Evolutionary conservation across 371 early-diverging fungal species (phyloP), one percentile per base, ranked within the genome.

Genomic region (Mortierella sp.): DNA sequence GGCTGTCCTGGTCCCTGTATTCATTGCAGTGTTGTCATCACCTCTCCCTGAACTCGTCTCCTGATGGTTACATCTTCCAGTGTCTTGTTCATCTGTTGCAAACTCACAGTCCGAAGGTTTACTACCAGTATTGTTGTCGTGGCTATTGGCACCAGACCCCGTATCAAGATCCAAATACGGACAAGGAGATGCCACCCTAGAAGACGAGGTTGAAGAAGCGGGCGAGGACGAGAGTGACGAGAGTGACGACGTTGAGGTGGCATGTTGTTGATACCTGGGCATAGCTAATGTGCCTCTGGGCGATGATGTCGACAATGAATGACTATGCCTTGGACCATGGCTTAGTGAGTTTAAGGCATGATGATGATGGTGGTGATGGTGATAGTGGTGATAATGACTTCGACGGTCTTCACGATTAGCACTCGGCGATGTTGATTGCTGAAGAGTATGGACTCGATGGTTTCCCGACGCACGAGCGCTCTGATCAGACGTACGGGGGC

Each of bases 161-260:
- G 60, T 43, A 0, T 41, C 34, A 3, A 39, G 13, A 10, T 56
- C 57, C 2, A 34, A 34, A 34, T 34, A 10, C 34, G 55, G 49
- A 7, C 41, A 21, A 19, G 65, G 71, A 7, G 71, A 71, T 0
- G 53, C 52, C 23, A 64, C 51, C 18, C 71, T 34, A 3, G 72
- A 72, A 3, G 72, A 61, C 7, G 66, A 45, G 1, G 47, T 14
- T 16, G 72, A 72, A 3, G 71, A 60, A 1, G 19, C 31, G 1
- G 65, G 55, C 1, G 71, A 59, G 0, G 64, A 34, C 4, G 71
- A 31, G 12, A 46, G 28, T 9, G 61, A 58, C 42, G 61, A 72
- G 3, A 47, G 23, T 10, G 65, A 48, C 12, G 67, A 62, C 8
- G 61, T 16, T 12, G 61, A 54, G 24, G 21, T 24, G 0, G 43